Evolutionary conservation across 345 rosid species (phyloP).

Genomic region (Corchorus capsularis): DNA sequence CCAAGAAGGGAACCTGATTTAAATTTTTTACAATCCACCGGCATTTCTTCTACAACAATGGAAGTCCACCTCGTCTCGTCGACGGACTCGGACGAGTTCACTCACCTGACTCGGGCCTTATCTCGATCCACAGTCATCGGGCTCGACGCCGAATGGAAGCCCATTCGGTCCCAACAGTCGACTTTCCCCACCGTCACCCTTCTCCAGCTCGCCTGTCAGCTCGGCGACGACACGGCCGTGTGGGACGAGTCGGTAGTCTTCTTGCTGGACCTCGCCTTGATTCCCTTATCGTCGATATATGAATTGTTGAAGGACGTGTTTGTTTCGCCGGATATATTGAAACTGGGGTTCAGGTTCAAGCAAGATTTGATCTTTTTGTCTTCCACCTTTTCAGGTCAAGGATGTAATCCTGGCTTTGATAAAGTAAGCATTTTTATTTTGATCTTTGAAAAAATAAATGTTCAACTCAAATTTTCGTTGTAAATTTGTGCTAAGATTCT

Average conservation of each 20-base stretch:
- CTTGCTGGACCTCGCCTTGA: constrained; percentile 60
- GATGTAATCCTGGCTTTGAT: constrained; percentile 65
- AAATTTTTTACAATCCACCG: neutral
- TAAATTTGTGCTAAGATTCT: neutral
- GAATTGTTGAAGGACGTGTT: constrained; percentile 58
- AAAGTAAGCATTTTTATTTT: constrained; percentile 40
- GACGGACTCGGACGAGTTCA: constrained; percentile 74
- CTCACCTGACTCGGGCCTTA: constrained; percentile 49
- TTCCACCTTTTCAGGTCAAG: constrained; percentile 66
- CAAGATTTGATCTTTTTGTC: constrained; percentile 86
- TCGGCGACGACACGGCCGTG: constrained; percentile 31
- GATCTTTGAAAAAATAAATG: neutral
- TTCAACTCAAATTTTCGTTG: neutral
- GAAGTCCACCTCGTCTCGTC: constrained; percentile 49
- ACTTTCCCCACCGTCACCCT: constrained; percentile 71
- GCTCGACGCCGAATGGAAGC: constrained; percentile 94
- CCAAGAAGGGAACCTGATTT: neutral
- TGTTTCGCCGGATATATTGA: constrained; percentile 72
- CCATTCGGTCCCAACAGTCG: constrained; percentile 40
- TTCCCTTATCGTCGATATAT: constrained; percentile 65
- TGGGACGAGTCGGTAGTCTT: constrained; percentile 54
- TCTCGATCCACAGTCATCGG: constrained; percentile 65
- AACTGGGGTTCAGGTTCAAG: constrained; percentile 79
- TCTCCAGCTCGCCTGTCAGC: constrained; percentile 79
- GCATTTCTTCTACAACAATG: neutral